These are phyloP conservation scores for Biscogniauxia marginata DNA, from an alignment of 2,329 filamentous ascomycete species.

Conservation along the genomic window DNA sequence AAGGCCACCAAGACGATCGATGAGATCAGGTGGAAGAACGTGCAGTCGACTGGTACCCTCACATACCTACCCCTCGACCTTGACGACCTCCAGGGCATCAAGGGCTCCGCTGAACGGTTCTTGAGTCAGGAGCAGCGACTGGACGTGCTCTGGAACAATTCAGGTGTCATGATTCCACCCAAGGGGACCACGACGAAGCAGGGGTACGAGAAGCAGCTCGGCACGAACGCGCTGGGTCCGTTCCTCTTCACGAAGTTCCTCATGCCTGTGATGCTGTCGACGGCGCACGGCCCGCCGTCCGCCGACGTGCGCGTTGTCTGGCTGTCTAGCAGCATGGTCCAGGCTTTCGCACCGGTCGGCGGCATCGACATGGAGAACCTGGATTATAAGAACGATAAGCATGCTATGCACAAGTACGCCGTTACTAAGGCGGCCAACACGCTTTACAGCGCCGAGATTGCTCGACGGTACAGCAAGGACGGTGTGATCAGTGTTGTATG, in stretches of 20 bases:
- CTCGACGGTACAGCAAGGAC: conserved; percentile 10
- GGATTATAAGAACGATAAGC: conserved; percentile 14
- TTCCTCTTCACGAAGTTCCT: conserved; percentile 24
- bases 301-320: conserved; percentile 20
- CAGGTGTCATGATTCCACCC: conserved; percentile 35
- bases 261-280: conserved; percentile 12
- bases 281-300: conserved; percentile 8
- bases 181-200: conserved; percentile 31
- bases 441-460: conserved; percentile 17
- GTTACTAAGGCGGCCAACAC: conserved; percentile 19
- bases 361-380: conserved; percentile 20
- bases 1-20: conserved; percentile 11
- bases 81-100: conserved; percentile 6
- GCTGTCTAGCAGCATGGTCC: conserved; percentile 14
- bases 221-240: conserved; percentile 21
- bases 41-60: not conserved
- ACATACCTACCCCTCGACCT: not conserved
- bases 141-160: conserved; percentile 38
- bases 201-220: conserved; percentile 26
- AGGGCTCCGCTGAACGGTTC: conserved; percentile 9
- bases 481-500: conserved; percentile 16
- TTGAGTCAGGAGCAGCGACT: conserved; percentile 22
- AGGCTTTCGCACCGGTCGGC: conserved; percentile 2
- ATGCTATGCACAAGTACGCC: conserved; percentile 12
- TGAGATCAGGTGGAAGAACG: not conserved